Conservation (phyloP, 345 rosid genomes). For the Ricinus communis region DNA sequence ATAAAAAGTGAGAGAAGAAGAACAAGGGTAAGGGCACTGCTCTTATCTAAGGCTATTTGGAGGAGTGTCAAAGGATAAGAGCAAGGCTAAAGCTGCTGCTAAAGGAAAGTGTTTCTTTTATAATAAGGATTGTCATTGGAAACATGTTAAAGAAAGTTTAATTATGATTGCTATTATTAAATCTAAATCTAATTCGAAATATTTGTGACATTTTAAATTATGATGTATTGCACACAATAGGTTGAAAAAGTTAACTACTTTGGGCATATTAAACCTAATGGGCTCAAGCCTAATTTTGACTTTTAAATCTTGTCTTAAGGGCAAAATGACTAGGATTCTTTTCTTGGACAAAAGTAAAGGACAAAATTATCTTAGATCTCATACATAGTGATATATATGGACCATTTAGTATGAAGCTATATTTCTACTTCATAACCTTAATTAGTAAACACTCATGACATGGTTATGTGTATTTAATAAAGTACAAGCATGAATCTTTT, state of each 20-base stretch:
- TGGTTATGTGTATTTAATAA: too few relatives aligned
- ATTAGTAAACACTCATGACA: too few relatives aligned
- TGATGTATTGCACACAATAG: background rate
- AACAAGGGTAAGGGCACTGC: background rate
- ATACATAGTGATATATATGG: too few relatives aligned
- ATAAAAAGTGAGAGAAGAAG: background rate
- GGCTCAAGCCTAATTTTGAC: background rate
- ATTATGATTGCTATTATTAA: background rate
- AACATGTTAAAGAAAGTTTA: background rate
- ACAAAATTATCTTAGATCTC: too few relatives aligned
- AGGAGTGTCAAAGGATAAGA: background rate
- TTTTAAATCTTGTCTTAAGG: background rate
- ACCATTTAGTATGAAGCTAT: too few relatives aligned
- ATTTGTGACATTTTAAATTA: background rate
- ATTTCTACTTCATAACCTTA: too few relatives aligned
- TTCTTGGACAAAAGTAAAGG: too few relatives aligned
- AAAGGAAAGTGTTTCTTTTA: background rate
- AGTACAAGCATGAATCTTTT: too few relatives aligned
- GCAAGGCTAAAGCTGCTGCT: background rate
- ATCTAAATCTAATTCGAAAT: background rate
- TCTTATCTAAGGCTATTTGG: background rate
- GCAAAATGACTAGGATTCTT: too few relatives aligned
- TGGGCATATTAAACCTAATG: background rate
- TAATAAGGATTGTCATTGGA: background rate
- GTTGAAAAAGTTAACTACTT: background rate